Percentiles rank a stretch among this genome's conserved stretches.
phyloP scores from a whole-genome alignment of 140 eudicot genomes.

The Erigeron philadelphicus region DNA sequence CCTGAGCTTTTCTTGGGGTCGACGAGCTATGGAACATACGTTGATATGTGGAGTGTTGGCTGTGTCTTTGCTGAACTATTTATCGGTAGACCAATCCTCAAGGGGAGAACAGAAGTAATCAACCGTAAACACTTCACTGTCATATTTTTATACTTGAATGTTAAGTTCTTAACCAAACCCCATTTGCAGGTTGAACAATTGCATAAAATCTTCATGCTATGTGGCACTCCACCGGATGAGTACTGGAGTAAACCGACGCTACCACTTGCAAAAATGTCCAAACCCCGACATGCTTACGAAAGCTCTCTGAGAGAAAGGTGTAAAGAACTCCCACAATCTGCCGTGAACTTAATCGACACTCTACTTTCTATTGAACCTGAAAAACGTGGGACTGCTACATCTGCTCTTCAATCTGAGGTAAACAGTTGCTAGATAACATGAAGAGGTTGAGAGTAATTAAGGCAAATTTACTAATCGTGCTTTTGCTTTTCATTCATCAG shows the following conservation, averaged over 20 bases:
- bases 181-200: conserved; percentile 73
- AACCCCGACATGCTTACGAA: conserved; percentile 61
- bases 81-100: conserved; percentile 67
- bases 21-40: conserved; percentile 52
- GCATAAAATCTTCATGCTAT: conserved; percentile 79
- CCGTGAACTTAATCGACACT: conserved; percentile 48
- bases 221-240: conserved; percentile 78
- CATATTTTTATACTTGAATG: neutral
- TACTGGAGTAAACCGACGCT: conserved; percentile 56
- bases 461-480: neutral
- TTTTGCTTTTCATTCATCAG: conserved; percentile 37
- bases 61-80: conserved; percentile 87
- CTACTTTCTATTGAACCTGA: conserved; percentile 62
- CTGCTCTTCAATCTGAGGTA: conserved; percentile 74
- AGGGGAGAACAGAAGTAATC: conserved; percentile 81
- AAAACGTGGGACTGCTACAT: conserved; percentile 70
- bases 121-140: neutral
- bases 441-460: conserved; percentile 7
- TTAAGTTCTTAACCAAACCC: neutral
- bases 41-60: conserved; percentile 88
- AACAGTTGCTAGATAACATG: conserved; percentile 6
- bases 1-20: conserved; percentile 86
- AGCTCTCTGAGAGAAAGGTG: conserved; percentile 68
- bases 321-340: conserved; percentile 58
- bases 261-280: conserved; percentile 78